Evolutionary conservation across 2,329 filamentous ascomycete species (phyloP), one percentile per base, ranked within the genome.

Genomic region (Colletotrichum tabaci): DNA sequence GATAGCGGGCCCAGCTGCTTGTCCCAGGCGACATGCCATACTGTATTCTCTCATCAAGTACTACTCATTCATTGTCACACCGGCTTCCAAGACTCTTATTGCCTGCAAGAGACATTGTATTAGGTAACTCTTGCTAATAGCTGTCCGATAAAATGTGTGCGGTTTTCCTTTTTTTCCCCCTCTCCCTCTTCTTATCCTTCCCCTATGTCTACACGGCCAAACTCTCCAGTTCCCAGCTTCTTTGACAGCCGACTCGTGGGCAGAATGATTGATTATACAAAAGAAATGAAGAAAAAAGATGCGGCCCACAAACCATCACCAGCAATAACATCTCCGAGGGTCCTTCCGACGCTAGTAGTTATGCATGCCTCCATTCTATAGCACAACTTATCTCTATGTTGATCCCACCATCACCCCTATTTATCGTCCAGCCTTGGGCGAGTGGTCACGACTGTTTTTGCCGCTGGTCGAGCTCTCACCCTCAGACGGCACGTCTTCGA

Each of bases 401-500:
- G 16, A 21, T 21, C 23, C 18, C 4, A 46, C 44, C 40, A 4
- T 38, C 30, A 26, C 10, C 44, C 5, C 16, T 23, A 16, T 23
- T 38, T 60, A 72, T 13, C 18, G 44, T 21, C 57, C 26, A 15
- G 55, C 60, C 47, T 50, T 69, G 26, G 70, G 67, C 6, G 61
- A 72, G 26, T 62, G 49, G 18, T 71, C 67, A 9, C 70, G 70
- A 42, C 67, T 72, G 30, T 47, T 56, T 12, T 50, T 58, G 26
- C 61, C 61, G 56, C 67, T 58, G 49, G 21, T 66, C 10, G 75
- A 77, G 16, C 72, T 76, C 10, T 78, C 77, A 44, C 78, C 77
- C 56, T 81, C 78, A 15, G 65, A 55, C 66, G 80, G 80, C 0
- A 80, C 77, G 18, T 76, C 76, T n/a, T 81, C 80, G 18, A 73